These are phyloP conservation scores for Venturia aucupariae DNA, from an alignment of 2,329 filamentous ascomycete genomes.

Conservation along the genomic window DNA sequence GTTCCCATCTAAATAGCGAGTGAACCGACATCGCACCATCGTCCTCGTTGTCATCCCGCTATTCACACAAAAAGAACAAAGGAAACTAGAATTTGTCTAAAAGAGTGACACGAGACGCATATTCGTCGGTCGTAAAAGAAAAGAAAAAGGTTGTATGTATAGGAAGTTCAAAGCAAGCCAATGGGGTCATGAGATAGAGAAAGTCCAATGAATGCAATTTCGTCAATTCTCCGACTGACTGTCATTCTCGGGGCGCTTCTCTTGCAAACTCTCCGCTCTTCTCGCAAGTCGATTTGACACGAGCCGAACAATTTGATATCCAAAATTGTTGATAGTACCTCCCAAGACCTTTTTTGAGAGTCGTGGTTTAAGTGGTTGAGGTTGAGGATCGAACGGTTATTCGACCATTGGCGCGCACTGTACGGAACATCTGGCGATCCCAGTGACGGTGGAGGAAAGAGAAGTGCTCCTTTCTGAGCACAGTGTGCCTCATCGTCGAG, in stretches of 20 bases:
- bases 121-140: conserved; percentile 2
- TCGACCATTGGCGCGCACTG: neutral
- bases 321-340: neutral
- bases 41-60: neutral
- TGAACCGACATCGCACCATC: neutral
- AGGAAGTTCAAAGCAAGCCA: neutral
- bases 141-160: neutral
- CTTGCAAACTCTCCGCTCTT: neutral
- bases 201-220: neutral
- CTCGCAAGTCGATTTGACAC: neutral
- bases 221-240: neutral
- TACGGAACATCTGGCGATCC: neutral
- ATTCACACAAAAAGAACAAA: neutral
- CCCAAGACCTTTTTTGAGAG: neutral
- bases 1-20: conserved; percentile 4
- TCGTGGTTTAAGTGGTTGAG: neutral
- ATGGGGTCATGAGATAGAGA: neutral
- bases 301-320: neutral
- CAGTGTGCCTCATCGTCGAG: neutral
- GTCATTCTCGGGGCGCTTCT: neutral
- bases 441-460: neutral
- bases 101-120: neutral
- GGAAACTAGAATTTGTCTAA: neutral
- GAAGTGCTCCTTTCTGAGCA: neutral
- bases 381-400: neutral